phyloP scores from a whole-genome alignment of 176 grass and related monocot genomes.

The Eremochloa ophiuroides region DNA sequence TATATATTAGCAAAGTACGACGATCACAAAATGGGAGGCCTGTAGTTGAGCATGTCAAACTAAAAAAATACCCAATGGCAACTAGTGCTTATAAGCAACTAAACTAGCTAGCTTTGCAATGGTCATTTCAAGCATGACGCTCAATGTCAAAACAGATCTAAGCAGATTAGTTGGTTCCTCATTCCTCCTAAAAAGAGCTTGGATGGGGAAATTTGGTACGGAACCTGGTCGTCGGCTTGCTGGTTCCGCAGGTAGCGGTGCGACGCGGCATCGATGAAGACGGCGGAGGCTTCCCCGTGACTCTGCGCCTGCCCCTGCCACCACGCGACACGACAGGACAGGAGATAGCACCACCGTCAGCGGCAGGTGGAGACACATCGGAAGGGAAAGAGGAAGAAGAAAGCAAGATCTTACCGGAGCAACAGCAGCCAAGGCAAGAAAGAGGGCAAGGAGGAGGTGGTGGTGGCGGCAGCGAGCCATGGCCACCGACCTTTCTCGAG shows the following conservation, averaged over 20 bases:
- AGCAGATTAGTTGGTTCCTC: neutral
- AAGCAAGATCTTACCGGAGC: constrained; percentile 21
- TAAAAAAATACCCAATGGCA: neutral
- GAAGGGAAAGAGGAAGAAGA: neutral
- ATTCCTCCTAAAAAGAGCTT: neutral
- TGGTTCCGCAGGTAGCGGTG: constrained; percentile 47
- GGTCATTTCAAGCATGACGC: neutral
- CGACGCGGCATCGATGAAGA: constrained; percentile 39
- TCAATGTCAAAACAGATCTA: neutral
- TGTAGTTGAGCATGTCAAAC: neutral
- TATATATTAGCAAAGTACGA: neutral
- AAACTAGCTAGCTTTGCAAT: neutral
- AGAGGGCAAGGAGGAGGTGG: constrained; percentile 13
- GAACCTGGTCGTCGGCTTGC: constrained; percentile 23
- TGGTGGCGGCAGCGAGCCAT: constrained; percentile 20
- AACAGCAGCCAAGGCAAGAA: constrained; percentile 7
- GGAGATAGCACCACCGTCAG: neutral
- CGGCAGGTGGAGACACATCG: neutral
- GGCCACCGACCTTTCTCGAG: constrained; percentile 5
- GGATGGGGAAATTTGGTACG: neutral
- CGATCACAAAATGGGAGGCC: neutral
- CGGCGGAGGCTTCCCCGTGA: constrained; percentile 13
- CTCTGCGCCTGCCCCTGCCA: neutral
- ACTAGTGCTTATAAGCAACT: neutral
- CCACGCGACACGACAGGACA: neutral